Evolutionary conservation across 768 basidiomycete species (phyloP).

Genomic region (Harrya chromipes): DNA sequence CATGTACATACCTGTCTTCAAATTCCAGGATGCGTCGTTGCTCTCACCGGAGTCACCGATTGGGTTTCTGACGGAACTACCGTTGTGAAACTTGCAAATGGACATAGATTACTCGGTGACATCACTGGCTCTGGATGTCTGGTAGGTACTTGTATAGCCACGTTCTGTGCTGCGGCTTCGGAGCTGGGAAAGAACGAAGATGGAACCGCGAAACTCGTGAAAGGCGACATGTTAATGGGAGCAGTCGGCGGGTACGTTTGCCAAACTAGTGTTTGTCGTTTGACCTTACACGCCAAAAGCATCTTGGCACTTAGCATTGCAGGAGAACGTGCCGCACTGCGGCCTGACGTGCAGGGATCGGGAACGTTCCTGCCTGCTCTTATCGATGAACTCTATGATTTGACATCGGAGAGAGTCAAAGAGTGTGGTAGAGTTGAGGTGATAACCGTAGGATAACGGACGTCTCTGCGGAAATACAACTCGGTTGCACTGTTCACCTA

Average conservation of each 20-base stretch:
- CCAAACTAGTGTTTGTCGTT: not conserved
- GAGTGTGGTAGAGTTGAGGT: constrained; percentile 29
- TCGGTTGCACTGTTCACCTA: not conserved
- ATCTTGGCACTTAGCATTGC: constrained; percentile 59
- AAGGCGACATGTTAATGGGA: constrained; percentile 74
- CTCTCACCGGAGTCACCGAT: constrained; percentile 76
- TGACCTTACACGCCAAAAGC: constrained; percentile 28
- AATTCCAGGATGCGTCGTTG: constrained; percentile 68
- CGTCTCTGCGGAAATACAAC: not conserved
- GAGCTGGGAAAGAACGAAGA: constrained; percentile 29
- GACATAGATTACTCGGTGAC: constrained; percentile 63
- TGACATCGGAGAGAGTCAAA: constrained; percentile 38
- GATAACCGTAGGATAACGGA: not conserved
- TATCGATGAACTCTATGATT: constrained; percentile 56
- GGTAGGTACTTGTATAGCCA: constrained; percentile 70
- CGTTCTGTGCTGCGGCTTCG: constrained; percentile 72
- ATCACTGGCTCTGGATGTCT: constrained; percentile 94
- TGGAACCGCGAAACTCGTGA: constrained; percentile 48
- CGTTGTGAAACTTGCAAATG: constrained; percentile 72
- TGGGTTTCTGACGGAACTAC: constrained; percentile 79
- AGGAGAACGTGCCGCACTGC: constrained; percentile 52
- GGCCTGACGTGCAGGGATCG: constrained; percentile 54
- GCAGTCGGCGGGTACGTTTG: constrained; percentile 69
- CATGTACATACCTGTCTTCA: not conserved
- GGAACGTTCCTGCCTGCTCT: constrained; percentile 64